These are phyloP conservation scores for Sextonia rubra DNA, from an alignment of 164 flowering plant genomes.

Conservation along the genomic window DNA sequence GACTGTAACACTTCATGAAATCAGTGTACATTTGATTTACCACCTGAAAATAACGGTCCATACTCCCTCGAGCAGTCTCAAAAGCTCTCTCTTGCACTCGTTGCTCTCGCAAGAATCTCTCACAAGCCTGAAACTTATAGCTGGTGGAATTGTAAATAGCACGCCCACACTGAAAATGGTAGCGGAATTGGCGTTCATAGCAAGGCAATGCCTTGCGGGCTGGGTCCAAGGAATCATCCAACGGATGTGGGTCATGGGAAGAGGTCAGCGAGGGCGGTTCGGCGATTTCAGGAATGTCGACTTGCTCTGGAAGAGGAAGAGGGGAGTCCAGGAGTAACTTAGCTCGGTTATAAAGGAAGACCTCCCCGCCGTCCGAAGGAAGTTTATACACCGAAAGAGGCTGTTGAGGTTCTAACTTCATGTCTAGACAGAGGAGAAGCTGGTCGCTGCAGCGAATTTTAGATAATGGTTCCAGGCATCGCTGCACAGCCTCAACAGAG, in stretches of 20 bases:
- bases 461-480: constrained; percentile 49
- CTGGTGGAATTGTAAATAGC: constrained; percentile 51
- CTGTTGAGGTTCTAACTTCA: constrained; percentile 68
- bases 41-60: constrained; percentile 65
- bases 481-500: constrained; percentile 63
- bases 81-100: constrained; percentile 87
- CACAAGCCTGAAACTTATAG: constrained; percentile 48
- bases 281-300: constrained; percentile 39
- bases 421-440: constrained; percentile 70
- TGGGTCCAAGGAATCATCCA: constrained; percentile 91
- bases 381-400: constrained; percentile 73
- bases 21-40: constrained; percentile 67
- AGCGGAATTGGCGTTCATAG: constrained; percentile 79
- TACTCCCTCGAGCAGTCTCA: constrained; percentile 71
- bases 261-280: constrained; percentile 58
- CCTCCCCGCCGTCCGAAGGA: constrained; percentile 66
- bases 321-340: constrained; percentile 56
- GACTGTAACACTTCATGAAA: constrained; percentile 67
- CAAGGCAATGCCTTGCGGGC: constrained; percentile 96
- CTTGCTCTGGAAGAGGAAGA: constrained; percentile 54
- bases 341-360: constrained; percentile 67
- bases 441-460: constrained; percentile 64
- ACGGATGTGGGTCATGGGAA: constrained; percentile 57
- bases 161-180: constrained; percentile 72
- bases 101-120: constrained; percentile 63